A percentile compares a stretch with the other conserved stretches of the same genome.
Conservation (phyloP, 345 rosid species). For the Eucalyptus grandis region DNA sequence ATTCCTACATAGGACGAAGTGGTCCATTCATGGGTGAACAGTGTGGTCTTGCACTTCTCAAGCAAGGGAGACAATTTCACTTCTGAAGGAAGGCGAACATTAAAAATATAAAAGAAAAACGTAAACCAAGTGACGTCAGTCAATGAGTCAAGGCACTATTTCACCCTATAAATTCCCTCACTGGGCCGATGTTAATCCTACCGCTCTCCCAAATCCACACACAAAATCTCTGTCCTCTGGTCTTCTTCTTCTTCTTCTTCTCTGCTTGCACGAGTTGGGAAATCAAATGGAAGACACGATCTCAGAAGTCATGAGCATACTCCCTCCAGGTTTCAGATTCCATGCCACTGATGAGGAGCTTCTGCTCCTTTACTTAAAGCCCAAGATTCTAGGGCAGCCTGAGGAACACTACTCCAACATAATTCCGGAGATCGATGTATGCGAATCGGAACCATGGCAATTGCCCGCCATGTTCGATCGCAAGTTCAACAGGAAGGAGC, state of each 20-base stretch:
- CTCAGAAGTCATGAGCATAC: not conserved
- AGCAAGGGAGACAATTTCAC: not conserved
- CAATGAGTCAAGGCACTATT: not conserved
- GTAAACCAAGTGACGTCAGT: not conserved
- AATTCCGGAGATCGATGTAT: slow-evolving; percentile 24
- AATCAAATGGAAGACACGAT: not conserved
- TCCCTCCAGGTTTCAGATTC: slow-evolving; percentile 21
- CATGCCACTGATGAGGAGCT: slow-evolving; percentile 34
- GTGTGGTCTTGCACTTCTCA: not conserved
- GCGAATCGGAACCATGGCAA: slow-evolving; percentile 35
- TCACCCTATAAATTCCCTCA: not conserved
- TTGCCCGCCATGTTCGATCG: slow-evolving; percentile 7
- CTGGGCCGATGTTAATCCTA: not conserved
- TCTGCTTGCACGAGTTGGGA: not conserved
- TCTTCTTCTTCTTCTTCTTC: not conserved
- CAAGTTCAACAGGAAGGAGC: slow-evolving; percentile 1
- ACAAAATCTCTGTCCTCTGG: not conserved
- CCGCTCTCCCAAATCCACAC: not conserved
- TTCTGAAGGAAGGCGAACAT: not conserved
- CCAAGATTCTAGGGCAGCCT: slow-evolving; percentile 7
- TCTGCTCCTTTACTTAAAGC: slow-evolving; percentile 11
- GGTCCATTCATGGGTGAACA: not conserved
- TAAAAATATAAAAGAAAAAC: not conserved
- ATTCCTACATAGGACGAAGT: not conserved
- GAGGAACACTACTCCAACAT: not conserved